Conservation (phyloP, 2,329 filamentous ascomycete genomes). For the Colletotrichum chlorophyti region DNA sequence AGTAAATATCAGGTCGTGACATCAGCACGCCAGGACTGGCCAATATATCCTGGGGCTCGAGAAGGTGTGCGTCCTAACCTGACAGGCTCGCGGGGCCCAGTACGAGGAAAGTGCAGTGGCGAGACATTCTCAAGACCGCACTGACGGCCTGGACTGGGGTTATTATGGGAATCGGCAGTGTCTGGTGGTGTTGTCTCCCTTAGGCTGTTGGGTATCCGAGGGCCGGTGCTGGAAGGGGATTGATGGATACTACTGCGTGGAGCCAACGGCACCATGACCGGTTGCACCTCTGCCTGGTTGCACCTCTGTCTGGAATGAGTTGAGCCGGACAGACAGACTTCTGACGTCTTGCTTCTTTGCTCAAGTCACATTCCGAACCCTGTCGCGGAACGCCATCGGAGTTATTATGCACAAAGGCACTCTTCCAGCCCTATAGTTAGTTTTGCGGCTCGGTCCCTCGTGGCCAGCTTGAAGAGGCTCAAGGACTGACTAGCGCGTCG, state of each 20-base stretch:
- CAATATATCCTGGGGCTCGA: conserved; percentile 19
- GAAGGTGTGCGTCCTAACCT: neutral
- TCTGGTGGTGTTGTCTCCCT: conserved; percentile 21
- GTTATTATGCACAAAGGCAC: neutral
- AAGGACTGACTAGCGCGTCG: conserved; percentile 5
- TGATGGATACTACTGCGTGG: conserved; percentile 13
- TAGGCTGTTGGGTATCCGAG: conserved; percentile 1
- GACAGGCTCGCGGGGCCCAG: neutral
- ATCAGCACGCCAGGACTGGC: conserved; percentile 17
- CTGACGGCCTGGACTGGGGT: conserved; percentile 17
- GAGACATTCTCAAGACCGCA: conserved; percentile 21
- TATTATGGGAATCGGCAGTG: conserved; percentile 13
- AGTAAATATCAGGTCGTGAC: conserved; percentile 10
- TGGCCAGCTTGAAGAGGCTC: conserved; percentile 18
- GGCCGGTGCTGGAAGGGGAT: conserved; percentile 11
- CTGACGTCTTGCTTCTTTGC: conserved; percentile 22
- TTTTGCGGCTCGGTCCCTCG: neutral
- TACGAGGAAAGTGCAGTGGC: conserved; percentile 3
- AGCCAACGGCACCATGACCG: conserved; percentile 16
- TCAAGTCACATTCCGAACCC: conserved; percentile 13
- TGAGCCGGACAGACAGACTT: conserved; percentile 9
- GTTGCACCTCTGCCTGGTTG: conserved; percentile 21
- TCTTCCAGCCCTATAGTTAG: conserved; percentile 13
- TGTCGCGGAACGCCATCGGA: neutral
- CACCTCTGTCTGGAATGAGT: conserved; percentile 17